These are phyloP conservation scores for Cordyceps militaris DNA, from an alignment of 2,329 filamentous ascomycete species.

Conservation along the genomic window DNA sequence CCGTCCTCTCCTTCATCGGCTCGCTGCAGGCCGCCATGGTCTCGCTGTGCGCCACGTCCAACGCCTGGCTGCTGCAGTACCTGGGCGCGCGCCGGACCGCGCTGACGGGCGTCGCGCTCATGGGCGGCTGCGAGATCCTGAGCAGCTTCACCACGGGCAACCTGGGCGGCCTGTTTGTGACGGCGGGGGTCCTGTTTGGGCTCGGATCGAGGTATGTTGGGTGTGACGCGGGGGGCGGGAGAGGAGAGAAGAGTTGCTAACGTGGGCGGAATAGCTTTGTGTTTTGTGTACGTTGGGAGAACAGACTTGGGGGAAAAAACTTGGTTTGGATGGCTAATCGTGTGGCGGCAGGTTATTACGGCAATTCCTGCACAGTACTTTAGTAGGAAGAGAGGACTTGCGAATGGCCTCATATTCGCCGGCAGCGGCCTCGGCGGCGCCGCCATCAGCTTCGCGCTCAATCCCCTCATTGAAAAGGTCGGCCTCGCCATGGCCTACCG, in stretches of 20 bases:
- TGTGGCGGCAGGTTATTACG: constrained; percentile 31
- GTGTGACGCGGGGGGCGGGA: not conserved
- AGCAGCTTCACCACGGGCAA: constrained; percentile 31
- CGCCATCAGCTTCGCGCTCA: constrained; percentile 41
- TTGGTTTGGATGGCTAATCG: not conserved
- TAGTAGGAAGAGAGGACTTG: constrained; percentile 43
- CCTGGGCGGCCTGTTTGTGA: constrained; percentile 29
- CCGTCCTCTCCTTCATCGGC: constrained; percentile 52
- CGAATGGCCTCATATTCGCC: constrained; percentile 47
- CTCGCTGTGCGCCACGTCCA: constrained; percentile 44
- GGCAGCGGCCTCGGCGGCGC: constrained; percentile 51
- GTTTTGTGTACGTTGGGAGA: constrained; percentile 29
- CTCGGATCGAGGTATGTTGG: constrained; percentile 24
- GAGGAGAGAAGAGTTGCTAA: not conserved
- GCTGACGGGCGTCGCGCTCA: constrained; percentile 41
- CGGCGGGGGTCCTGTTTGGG: constrained; percentile 26
- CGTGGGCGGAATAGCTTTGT: constrained; percentile 19
- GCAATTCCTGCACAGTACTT: constrained; percentile 49
- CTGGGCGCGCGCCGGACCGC: constrained; percentile 42
- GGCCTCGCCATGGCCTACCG: constrained; percentile 46
- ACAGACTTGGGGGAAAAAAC: too few relatives aligned
- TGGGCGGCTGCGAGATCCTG: constrained; percentile 43
- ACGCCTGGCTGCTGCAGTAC: constrained; percentile 41
- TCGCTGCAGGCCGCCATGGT: constrained; percentile 44
- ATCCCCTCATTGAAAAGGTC: constrained; percentile 38